Evolutionary conservation across 495 filamentous ascomycete genomes (phyloP), one percentile per base, ranked within the genome.

Genomic region (Neurospora sp.): DNA sequence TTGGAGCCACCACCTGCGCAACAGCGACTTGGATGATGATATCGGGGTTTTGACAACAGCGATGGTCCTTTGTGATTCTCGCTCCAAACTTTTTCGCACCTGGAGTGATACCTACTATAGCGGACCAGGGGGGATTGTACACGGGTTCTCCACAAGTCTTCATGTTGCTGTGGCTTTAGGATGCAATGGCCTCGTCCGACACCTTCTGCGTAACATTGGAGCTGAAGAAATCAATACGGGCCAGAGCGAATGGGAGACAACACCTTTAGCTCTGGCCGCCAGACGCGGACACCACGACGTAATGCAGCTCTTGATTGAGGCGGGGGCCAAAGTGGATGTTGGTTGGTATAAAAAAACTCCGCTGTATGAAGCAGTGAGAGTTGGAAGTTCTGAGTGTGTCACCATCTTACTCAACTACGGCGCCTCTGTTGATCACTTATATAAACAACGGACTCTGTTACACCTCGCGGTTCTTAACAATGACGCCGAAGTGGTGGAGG

Each of bases 161-260:
- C 12, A 16, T 16, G 4, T 31, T 3, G 10, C 48, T 3, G 48
- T 5, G 48, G 48, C 1, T 31, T 3, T 61, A 16, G 48, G 22
- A 2, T 61, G 22, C 2, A 3, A 3, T 16, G 22, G 22, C 22
- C 48, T 61, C 2, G 48, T 31, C 22, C 48, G 1, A 3, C 12
- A 16, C 2, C 1, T 27, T 8, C 10, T 61, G 2, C 48, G 22
- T 31, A 8, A 0, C 0, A 59, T 14, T 3, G 1, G 48, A 2
- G 6, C 2, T 31, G 6, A 16, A 16, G 48, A 59, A 3, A 7
- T 59, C 4, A 59, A 59, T 1, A 3, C 22, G 2, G 12, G 0
- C 1, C 2, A 16, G 0, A 59, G 1, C 22, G 0, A 0, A 7
- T 0, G 1, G 4, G 1, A 7, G 10, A 27, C 4, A 3, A 59